Evolutionary conservation across 2,329 filamentous ascomycete genomes (phyloP).

Genomic region (Neobulgaria alba): DNA sequence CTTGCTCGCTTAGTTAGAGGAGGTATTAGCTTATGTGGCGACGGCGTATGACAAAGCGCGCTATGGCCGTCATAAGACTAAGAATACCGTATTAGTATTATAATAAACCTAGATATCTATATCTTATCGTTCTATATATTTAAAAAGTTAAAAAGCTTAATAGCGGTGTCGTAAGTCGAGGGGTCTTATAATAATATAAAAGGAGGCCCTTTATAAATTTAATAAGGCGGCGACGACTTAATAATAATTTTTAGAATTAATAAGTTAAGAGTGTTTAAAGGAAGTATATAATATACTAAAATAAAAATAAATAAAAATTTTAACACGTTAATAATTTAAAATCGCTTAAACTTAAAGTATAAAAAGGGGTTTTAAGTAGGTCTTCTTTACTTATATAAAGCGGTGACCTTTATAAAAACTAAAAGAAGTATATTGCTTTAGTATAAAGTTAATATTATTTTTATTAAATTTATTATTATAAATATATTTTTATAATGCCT

Average conservation of each 20-base stretch:
- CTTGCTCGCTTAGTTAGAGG: not conserved
- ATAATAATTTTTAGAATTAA: conserved; percentile 11
- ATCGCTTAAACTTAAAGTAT: conserved; percentile 15
- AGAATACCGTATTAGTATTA: conserved; percentile 5
- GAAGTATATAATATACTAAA: conserved; percentile 9
- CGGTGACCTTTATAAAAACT: too few species aligned
- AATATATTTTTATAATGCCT: too few species aligned
- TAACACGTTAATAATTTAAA: conserved; percentile 6
- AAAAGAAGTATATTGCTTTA: too few species aligned
- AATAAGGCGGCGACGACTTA: conserved; percentile 1
- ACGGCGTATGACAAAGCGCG: conserved; percentile 4
- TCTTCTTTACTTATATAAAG: too few species aligned
- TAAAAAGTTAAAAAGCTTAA: conserved; percentile 6
- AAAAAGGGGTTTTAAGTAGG: too few species aligned
- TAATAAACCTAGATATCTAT: conserved; percentile 7
- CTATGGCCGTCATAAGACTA: conserved; percentile 3
- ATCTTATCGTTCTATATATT: conserved; percentile 7
- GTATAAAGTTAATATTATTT: too few species aligned
- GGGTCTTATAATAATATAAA: conserved; percentile 9
- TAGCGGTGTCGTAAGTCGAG: conserved; percentile 5
- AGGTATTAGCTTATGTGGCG: conserved; percentile 2
- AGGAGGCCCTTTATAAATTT: conserved; percentile 8
- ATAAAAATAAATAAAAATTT: conserved; percentile 12
- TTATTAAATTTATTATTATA: too few species aligned
- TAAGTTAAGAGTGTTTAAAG: not conserved